Percentiles rank a stretch among this genome's conserved stretches.
Evolutionary conservation across 2,329 filamentous ascomycete species (phyloP).

Genomic region (Lachnellula arida): DNA sequence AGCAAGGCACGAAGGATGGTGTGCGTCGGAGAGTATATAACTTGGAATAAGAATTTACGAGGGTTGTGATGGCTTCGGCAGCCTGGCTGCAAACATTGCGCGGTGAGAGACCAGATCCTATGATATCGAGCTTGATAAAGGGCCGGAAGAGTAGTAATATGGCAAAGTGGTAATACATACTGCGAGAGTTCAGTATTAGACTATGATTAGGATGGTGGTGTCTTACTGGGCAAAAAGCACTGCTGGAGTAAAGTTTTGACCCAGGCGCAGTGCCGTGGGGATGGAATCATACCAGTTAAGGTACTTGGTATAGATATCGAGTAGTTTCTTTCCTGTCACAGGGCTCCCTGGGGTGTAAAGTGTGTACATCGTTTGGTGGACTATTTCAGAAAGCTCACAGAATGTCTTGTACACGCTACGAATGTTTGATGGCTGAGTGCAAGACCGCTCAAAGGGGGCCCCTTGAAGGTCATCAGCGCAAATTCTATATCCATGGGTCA

Average conservation of each 20-base stretch:
- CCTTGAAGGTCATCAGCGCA: constrained; percentile 14
- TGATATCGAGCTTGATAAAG: constrained; percentile 37
- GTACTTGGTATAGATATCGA: constrained; percentile 63
- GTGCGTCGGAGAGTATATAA: constrained; percentile 31
- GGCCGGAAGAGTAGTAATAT: constrained; percentile 72
- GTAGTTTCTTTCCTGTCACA: constrained; percentile 58
- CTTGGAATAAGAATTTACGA: constrained; percentile 29
- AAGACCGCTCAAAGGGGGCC: constrained; percentile 49
- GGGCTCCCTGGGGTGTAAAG: constrained; percentile 66
- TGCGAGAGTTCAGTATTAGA: constrained; percentile 27
- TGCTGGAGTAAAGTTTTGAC: constrained; percentile 67
- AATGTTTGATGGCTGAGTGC: constrained; percentile 63
- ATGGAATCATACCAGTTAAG: constrained; percentile 67
- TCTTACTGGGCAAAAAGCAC: constrained; percentile 70
- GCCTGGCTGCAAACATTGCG: constrained; percentile 31
- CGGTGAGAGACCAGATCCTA: constrained; percentile 25
- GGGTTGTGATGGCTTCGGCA: constrained; percentile 32
- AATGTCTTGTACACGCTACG: constrained; percentile 64
- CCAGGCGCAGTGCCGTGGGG: constrained; percentile 58
- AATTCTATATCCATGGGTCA: neutral
- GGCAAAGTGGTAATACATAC: constrained; percentile 67
- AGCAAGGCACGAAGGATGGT: constrained; percentile 31
- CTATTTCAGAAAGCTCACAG: constrained; percentile 67
- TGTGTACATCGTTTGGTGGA: constrained; percentile 55
- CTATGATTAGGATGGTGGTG: too few species aligned